Base-by-base conservation (phyloP, 2,329 filamentous ascomycete genomes). In the Aspergillus sclerotialis region DNA sequence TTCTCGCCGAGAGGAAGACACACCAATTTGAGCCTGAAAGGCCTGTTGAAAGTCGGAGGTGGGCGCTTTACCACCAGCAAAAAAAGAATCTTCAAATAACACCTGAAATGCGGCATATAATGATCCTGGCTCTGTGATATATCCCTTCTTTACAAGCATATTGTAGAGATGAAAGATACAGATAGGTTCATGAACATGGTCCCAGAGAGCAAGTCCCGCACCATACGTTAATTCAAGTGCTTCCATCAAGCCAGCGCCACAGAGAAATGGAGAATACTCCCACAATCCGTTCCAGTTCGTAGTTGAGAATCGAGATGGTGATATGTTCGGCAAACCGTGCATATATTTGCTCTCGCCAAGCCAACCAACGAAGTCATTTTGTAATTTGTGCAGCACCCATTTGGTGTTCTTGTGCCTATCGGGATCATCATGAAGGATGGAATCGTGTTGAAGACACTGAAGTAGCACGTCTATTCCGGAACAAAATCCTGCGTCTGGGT, bases 241-340 rank as follows among this genome's bases (percentile, higher is more conserved):
- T 40, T 73, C 68, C 30, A 57, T 48, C 5, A 73, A 52, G 0
- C 67, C 65, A 8, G 60, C 58, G 11, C 67, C 70, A 24, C 68
- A 72, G 2, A 72, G 54, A 24, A 63, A 72, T 0, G 69, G 70
- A 3, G 65, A 73, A 35, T 67, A 69, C 12, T 67, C 61, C 60
- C 64, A 72, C 1, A 73, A 50, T 0, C 67, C 68, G 30, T 72
- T 70, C 1, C 57, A 5, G 38, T 66, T 58, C 2, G 54, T 56
- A 10, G 50, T 45, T 1, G 59, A 48, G 41, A 73, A 72, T 0
- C 62, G 61, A 2, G 68, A 70, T 3, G 56, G 56, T 0, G 63
- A 56, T 19, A 68, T 63, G 0, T 32, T 49, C 4, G n/a, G 43
- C 25, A 63, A 45, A n/a, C 56, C 58, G 35, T 27, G 6, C n/a